Conservation (phyloP, 176 grass and related monocot species). For the Luzula sylvatica region DNA sequence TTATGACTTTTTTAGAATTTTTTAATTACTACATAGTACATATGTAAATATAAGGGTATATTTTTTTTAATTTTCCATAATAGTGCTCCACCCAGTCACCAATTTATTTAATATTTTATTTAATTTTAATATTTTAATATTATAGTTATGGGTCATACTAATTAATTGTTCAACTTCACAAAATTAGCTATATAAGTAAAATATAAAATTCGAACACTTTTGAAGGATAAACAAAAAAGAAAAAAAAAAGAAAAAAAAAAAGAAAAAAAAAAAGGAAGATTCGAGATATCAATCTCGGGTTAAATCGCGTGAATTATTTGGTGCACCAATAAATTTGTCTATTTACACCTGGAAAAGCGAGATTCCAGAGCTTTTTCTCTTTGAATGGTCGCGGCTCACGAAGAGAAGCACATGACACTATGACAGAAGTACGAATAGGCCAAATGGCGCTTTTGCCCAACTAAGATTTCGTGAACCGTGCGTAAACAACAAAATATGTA, state of each 20-base stretch:
- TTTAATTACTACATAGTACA: too few species aligned
- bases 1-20: too few species aligned
- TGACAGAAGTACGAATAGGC: not conserved
- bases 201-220: not conserved
- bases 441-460: not conserved
- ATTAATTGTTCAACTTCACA: too few species aligned
- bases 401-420: not conserved
- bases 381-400: not conserved
- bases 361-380: not conserved
- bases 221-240: not conserved
- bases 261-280: not conserved
- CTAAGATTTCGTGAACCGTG: not conserved
- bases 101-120: too few species aligned
- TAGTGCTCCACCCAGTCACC: too few species aligned
- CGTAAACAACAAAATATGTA: not conserved
- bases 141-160: too few species aligned
- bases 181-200: too few species aligned
- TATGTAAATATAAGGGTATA: too few species aligned
- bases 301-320: slow-evolving; percentile 5
- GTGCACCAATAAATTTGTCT: not conserved
- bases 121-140: too few species aligned
- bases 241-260: not conserved
- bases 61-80: too few species aligned
- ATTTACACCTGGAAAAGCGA: not conserved
- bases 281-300: not conserved